phyloP scores from a whole-genome alignment of 495 filamentous ascomycete species.

The Penicillium atrosanguineum region DNA sequence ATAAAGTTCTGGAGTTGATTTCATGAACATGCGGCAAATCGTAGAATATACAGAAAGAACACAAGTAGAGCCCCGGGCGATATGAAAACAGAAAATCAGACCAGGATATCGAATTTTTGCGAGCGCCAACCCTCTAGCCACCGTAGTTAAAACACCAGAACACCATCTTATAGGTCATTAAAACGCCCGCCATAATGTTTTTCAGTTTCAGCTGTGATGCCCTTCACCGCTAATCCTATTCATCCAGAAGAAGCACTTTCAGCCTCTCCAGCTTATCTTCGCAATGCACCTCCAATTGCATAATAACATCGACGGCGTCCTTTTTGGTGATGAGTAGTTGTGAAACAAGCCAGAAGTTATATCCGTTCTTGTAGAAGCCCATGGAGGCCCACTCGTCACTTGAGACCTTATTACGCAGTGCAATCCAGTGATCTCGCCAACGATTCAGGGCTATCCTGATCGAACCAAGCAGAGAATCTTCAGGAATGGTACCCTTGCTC shows the following conservation, averaged over 20 bases:
- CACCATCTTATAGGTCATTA: background rate
- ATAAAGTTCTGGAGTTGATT: background rate
- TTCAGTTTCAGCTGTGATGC: background rate
- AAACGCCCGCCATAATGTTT: background rate
- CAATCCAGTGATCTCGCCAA: slow-evolving; percentile 41
- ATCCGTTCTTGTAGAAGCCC: slow-evolving; percentile 47
- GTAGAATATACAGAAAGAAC: background rate
- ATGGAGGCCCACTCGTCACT: slow-evolving; percentile 41
- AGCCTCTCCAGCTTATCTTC: slow-evolving; percentile 47
- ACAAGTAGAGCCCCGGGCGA: background rate
- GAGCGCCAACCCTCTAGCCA: slow-evolving; percentile 4
- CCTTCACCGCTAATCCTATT: slow-evolving; percentile 27
- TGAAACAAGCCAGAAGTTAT: slow-evolving; percentile 48
- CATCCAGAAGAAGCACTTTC: slow-evolving; percentile 43
- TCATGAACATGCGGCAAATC: background rate
- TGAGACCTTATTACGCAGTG: slow-evolving; percentile 31
- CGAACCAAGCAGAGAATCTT: slow-evolving; percentile 30
- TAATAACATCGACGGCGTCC: slow-evolving; percentile 45
- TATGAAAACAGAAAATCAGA: background rate
- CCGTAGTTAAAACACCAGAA: background rate
- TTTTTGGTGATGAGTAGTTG: slow-evolving; percentile 48
- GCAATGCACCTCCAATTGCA: slow-evolving; percentile 49
- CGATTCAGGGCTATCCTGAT: slow-evolving; percentile 36
- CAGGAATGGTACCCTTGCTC: slow-evolving; percentile 23
- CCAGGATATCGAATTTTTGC: slow-evolving; percentile 4